Base-by-base conservation (phyloP, 192 early-diverging fungal genomes). In the Coemansia sp. region DNA sequence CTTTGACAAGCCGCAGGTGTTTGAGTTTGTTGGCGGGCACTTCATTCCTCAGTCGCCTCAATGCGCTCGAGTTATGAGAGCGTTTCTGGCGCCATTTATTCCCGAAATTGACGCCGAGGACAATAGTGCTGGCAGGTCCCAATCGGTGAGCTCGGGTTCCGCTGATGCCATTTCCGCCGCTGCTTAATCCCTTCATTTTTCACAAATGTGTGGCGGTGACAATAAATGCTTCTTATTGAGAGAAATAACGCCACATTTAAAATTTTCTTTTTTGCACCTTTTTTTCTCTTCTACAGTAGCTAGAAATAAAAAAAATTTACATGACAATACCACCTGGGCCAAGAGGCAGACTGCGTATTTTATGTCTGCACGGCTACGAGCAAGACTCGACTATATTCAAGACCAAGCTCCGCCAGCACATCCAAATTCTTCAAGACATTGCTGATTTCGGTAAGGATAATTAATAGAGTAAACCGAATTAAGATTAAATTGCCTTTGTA, bases 291-390 rank as follows among this genome's bases (percentile, higher is more conserved):
- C 30, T 15, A 39, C 21, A 35, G 10, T 31, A 15, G 44, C 46
- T 26, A 11, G 10, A 48, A 21, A 48, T 16, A 53, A 40, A 43
- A 40, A 40, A 14, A n/a, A 53, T 20, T 52, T 35, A 1, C 36
- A 42, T 20, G 15, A 28, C 19, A 40, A 54, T 42, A 15, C 13
- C 28, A 15, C 26, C 33, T 39, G 11, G 0, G 16, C 28, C 18
- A 5, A 19, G 11, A 15, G 18, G 20, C 43, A 37, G 44, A 39
- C 68, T 75, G 36, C 60, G 63, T 30, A 61, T 80, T 31, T 44
- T 80, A n/a, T 76, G 72, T 30, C 53, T 80, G 46, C 79, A 80
- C 31, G 79, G 79, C 2, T 76, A 80, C 40, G 65, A 63, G 19
- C 72, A 80, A 44, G 73, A 76, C 36, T 57, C 62, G 15, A n/a